Evolutionary conservation across 495 filamentous ascomycete species (phyloP).

Genomic region (Daldinia loculata): DNA sequence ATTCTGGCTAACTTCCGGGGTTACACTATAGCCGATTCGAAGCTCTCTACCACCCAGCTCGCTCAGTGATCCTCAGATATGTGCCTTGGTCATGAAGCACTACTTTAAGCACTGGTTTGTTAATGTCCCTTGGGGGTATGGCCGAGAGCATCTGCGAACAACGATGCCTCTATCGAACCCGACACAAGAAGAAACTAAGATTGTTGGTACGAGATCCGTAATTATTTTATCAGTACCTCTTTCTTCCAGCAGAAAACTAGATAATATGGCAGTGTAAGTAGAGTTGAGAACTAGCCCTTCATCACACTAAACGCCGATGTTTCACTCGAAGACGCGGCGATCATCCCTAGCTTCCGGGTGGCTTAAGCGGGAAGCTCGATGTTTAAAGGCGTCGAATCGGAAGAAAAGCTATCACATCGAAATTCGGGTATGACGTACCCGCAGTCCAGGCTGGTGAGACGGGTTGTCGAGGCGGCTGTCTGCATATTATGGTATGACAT

Average conservation of each 20-base stretch:
- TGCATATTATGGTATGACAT: constrained; percentile 27
- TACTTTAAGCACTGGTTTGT: neutral
- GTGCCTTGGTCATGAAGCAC: neutral
- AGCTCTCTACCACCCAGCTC: neutral
- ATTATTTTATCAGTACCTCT: constrained; percentile 2
- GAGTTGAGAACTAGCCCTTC: constrained; percentile 13
- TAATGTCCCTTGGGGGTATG: neutral
- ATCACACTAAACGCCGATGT: constrained; percentile 8
- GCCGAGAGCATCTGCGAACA: neutral
- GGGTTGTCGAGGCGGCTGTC: constrained; percentile 34
- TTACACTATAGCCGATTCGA: constrained; percentile 7
- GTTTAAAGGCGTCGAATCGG: constrained; percentile 26
- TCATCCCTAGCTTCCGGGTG: constrained; percentile 11
- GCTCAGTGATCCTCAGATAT: constrained; percentile 9
- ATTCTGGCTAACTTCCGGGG: neutral
- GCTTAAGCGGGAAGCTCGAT: constrained; percentile 6
- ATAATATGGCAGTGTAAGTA: constrained; percentile 16
- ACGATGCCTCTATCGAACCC: neutral
- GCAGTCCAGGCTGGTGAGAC: constrained; percentile 24
- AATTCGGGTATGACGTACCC: constrained; percentile 27
- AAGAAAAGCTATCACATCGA: constrained; percentile 16
- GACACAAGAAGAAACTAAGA: neutral
- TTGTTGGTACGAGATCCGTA: neutral
- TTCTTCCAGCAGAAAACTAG: neutral
- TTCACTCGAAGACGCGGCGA: constrained; percentile 14